Percentiles rank a stretch among this genome's conserved stretches.
These are phyloP conservation scores for Ophiocordyceps camponoti-saundersi DNA, from an alignment of 2,329 filamentous ascomycete genomes.

Conservation along the genomic window DNA sequence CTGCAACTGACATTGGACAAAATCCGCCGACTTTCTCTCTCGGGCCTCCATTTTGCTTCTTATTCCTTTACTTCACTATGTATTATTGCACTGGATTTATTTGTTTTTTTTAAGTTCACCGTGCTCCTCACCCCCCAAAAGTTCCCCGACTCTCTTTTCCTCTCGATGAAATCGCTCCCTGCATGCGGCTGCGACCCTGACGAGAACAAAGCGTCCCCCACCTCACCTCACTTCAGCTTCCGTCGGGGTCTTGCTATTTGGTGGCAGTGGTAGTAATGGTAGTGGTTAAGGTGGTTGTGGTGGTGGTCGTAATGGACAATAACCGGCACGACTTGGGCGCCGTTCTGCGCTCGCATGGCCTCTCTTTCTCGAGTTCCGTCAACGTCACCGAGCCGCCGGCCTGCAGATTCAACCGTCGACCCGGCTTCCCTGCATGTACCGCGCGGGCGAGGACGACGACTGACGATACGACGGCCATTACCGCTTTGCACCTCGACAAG, in stretches of 20 bases:
- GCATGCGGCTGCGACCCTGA: background rate
- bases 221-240: background rate
- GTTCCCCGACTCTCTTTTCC: background rate
- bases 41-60: background rate
- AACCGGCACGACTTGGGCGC: constrained; percentile 1
- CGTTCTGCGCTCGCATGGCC: constrained; percentile 4
- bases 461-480: too few relatives aligned
- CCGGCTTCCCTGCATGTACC: background rate
- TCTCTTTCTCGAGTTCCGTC: background rate
- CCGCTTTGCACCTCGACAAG: background rate
- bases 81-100: background rate
- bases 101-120: background rate
- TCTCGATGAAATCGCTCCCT: background rate
- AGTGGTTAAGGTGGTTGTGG: too few relatives aligned
- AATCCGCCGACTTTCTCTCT: background rate
- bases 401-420: background rate
- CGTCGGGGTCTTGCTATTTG: background rate
- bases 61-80: background rate
- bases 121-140: background rate
- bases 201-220: background rate
- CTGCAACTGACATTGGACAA: background rate
- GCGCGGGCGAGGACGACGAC: too few relatives aligned
- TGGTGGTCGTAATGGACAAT: too few relatives aligned
- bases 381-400: background rate
- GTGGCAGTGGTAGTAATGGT: too few relatives aligned